Evolutionary conservation across 495 filamentous ascomycete species (phyloP).

Genomic region (Trichoderma asperelloides): DNA sequence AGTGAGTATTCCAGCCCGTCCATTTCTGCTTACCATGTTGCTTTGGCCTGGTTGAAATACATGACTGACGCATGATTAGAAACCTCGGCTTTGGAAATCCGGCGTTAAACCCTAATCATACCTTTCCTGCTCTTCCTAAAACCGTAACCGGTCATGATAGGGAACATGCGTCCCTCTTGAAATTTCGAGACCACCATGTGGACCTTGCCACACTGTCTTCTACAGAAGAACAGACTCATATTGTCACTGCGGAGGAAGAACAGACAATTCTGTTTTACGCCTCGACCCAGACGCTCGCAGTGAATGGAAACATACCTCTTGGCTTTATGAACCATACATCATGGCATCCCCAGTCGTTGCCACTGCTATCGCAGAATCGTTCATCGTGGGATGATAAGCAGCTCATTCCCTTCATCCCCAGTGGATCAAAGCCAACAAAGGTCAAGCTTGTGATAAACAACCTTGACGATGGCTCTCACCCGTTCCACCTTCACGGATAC

Average conservation of each 20-base stretch:
- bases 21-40: background rate
- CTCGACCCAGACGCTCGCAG: conserved; percentile 35
- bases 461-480: conserved; percentile 10
- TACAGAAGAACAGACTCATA: conserved; percentile 14
- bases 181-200: conserved; percentile 3
- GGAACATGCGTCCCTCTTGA: background rate
- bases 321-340: conserved; percentile 42
- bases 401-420: conserved; percentile 26
- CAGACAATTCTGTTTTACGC: conserved; percentile 41
- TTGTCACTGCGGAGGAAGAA: conserved; percentile 23
- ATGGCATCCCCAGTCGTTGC: conserved; percentile 31
- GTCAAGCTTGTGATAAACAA: conserved; percentile 7
- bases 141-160: background rate
- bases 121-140: conserved; percentile 25
- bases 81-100: conserved; percentile 41
- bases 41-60: background rate
- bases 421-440: background rate
- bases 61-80: conserved; percentile 16
- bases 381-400: conserved; percentile 29
- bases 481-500: conserved; percentile 10
- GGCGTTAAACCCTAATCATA: conserved; percentile 32
- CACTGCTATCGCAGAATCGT: conserved; percentile 25
- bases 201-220: conserved; percentile 11
- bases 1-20: conserved; percentile 18
- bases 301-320: conserved; percentile 31